These are phyloP conservation scores for Naganishia liquefaciens DNA, from an alignment of 1,284 basidiomycete species.

Conservation along the genomic window DNA sequence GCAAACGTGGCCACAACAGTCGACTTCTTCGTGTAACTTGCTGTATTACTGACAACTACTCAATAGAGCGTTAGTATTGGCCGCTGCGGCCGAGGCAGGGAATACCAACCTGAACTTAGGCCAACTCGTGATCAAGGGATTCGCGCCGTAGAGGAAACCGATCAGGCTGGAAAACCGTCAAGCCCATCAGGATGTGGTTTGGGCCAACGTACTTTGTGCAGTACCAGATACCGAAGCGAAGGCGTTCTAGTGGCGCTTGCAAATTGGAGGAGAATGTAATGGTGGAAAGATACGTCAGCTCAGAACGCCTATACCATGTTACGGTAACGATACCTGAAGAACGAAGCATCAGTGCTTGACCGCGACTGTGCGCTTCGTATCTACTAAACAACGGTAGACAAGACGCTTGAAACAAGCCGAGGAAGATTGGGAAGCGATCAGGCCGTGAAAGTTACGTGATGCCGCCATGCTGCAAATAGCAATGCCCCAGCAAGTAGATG, in stretches of 20 bases:
- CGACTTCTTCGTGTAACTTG: slow-evolving; percentile 55
- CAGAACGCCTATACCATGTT: slow-evolving; percentile 45
- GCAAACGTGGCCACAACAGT: slow-evolving; percentile 43
- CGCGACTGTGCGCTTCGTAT: neutral
- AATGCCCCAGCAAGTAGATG: slow-evolving; percentile 39
- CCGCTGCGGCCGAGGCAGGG: neutral
- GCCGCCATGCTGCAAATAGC: slow-evolving; percentile 19
- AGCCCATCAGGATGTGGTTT: slow-evolving; percentile 35
- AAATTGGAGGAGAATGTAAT: neutral
- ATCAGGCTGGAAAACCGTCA: slow-evolving; percentile 45
- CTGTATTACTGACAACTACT: slow-evolving; percentile 53
- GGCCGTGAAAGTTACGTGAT: slow-evolving; percentile 30
- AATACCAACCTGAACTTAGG: slow-evolving; percentile 12
- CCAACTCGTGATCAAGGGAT: slow-evolving; percentile 48
- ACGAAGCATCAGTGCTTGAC: too few species aligned
- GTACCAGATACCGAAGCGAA: slow-evolving; percentile 47
- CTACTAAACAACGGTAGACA: slow-evolving; percentile 39
- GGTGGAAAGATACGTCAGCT: slow-evolving; percentile 31
- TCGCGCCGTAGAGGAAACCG: slow-evolving; percentile 52
- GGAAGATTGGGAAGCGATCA: slow-evolving; percentile 42
- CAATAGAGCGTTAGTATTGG: slow-evolving; percentile 42
- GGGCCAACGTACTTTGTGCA: slow-evolving; percentile 36
- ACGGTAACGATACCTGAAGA: slow-evolving; percentile 39
- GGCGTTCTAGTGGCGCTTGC: slow-evolving; percentile 32
- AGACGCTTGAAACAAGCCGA: slow-evolving; percentile 45